These are phyloP conservation scores for Serendipita indica DNA, from an alignment of 768 basidiomycete genomes.

Conservation along the genomic window DNA sequence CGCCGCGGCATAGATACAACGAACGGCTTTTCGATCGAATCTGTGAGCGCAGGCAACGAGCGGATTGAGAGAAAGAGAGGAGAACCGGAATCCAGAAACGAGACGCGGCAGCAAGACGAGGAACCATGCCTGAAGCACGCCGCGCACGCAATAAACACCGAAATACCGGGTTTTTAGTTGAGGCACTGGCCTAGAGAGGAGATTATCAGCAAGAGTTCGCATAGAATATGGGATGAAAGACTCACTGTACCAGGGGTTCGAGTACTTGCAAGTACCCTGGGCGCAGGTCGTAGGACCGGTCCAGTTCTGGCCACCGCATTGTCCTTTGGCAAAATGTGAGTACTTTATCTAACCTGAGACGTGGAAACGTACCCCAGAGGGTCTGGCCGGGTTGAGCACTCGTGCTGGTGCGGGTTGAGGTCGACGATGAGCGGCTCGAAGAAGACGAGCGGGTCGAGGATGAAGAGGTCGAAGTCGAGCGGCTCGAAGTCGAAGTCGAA, in stretches of 20 bases:
- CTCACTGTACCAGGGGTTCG: conserved; percentile 13
- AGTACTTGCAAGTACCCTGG: conserved; percentile 11
- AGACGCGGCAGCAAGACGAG: background rate
- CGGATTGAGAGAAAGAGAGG: background rate
- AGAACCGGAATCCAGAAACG: background rate
- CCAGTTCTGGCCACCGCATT: background rate
- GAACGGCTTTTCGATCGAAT: background rate
- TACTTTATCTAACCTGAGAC: no score
- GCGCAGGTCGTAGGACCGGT: conserved; percentile 14
- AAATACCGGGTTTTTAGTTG: background rate
- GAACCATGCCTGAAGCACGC: background rate
- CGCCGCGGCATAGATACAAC: conserved; percentile 1
- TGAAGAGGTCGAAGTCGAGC: conserved; percentile 2
- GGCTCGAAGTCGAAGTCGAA: conserved; percentile 5
- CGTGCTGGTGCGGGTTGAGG: conserved; percentile 3
- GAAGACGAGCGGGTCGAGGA: conserved; percentile 9
- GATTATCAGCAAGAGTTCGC: background rate
- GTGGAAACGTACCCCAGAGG: no score
- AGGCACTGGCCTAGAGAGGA: conserved; percentile 6
- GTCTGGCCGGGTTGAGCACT: background rate
- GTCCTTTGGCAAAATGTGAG: no score
- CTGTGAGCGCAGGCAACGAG: background rate
- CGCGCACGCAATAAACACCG: background rate
- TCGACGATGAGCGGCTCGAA: background rate
- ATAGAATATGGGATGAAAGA: background rate